phyloP scores from a whole-genome alignment of 202 grass and related monocot species.

The Alloteropsis angusta region DNA sequence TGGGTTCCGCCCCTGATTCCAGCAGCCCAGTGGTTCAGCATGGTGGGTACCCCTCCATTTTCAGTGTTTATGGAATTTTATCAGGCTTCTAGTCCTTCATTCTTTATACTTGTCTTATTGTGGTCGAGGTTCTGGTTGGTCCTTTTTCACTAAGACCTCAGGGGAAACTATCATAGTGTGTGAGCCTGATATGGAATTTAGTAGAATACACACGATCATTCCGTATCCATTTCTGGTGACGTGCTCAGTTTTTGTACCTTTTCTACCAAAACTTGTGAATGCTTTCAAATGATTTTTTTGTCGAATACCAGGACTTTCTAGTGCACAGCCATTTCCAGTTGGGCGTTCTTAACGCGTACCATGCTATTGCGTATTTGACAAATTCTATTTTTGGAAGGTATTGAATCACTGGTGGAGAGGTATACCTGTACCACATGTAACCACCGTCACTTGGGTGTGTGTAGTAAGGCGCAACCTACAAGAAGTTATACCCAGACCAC shows the following conservation, averaged over 20 bases:
- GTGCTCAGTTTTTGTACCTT: not conserved
- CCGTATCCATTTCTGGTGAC: not conserved
- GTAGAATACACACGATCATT: not conserved
- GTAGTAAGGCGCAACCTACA: not conserved
- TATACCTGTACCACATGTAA: not conserved
- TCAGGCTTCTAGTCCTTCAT: slow-evolving; percentile 3
- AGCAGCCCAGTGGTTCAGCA: not conserved
- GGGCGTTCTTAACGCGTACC: not conserved
- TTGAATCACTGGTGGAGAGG: not conserved
- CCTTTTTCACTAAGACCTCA: not conserved
- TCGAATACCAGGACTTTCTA: not conserved
- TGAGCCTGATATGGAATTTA: not conserved
- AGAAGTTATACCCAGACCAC: not conserved
- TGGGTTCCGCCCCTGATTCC: not conserved
- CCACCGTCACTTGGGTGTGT: not conserved
- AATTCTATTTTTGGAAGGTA: not conserved
- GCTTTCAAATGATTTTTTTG: not conserved
- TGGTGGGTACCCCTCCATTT: not conserved
- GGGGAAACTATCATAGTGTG: not conserved
- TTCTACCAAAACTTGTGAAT: not conserved
- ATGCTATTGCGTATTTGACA: not conserved
- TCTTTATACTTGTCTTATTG: not conserved
- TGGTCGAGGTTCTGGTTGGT: not conserved
- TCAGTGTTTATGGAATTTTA: not conserved
- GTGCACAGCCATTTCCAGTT: not conserved